These are phyloP conservation scores for Smithsoniella earleae DNA, from an alignment of 163 green algal genomes.

Conservation along the genomic window DNA sequence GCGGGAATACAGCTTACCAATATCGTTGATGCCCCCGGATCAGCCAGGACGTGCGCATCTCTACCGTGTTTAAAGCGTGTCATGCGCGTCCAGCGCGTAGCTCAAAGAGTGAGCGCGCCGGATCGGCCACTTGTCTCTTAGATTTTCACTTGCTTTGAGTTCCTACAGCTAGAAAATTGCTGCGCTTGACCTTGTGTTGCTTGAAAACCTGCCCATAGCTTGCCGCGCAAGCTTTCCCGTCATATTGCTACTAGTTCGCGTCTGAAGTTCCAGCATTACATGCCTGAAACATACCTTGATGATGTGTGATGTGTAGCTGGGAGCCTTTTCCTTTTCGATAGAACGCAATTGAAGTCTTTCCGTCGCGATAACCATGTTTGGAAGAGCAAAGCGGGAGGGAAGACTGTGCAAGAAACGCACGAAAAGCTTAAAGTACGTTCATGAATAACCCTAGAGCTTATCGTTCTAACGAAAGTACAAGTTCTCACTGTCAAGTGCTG, in stretches of 20 bases:
- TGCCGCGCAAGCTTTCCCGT: too few relatives aligned
- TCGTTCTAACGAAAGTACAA: too few relatives aligned
- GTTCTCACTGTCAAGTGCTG: too few relatives aligned
- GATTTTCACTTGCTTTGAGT: too few relatives aligned
- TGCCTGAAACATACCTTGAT: not conserved
- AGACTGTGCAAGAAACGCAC: constrained; percentile 27
- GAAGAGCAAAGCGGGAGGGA: constrained; percentile 29
- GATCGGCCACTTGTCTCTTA: too few relatives aligned
- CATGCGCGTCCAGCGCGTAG: constrained; percentile 24
- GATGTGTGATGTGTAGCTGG: not conserved
- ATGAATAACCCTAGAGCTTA: too few relatives aligned
- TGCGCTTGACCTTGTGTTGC: not conserved
- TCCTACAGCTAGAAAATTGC: not conserved
- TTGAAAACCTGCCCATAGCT: not conserved
- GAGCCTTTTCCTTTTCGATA: constrained; percentile 19
- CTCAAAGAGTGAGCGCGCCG: too few relatives aligned
- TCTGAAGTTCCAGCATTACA: not conserved
- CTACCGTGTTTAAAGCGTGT: constrained; percentile 12
- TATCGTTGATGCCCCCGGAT: constrained; percentile 27
- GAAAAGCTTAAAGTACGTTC: constrained; percentile 19
- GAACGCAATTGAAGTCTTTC: constrained; percentile 26
- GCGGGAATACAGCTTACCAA: constrained; percentile 18
- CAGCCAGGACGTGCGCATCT: constrained; percentile 23
- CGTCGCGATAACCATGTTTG: constrained; percentile 28
- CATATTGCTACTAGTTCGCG: too few relatives aligned